Evolutionary conservation across 352 stramenopile genomes (phyloP).

Genomic region (Phytopythium sindhum): DNA sequence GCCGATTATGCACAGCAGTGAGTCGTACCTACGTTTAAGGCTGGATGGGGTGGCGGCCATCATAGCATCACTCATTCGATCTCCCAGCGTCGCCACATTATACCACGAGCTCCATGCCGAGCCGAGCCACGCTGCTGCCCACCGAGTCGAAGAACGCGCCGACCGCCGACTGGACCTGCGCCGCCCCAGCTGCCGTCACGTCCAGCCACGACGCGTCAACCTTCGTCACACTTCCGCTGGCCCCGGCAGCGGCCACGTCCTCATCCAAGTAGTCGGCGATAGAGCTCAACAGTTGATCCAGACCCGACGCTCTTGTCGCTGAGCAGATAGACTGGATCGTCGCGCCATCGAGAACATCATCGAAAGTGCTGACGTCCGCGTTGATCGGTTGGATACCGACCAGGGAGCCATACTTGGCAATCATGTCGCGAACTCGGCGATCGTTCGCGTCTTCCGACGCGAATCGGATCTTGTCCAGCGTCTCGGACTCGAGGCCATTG

Average conservation of each 20-base stretch:
- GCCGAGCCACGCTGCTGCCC: neutral
- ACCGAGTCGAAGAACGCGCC: constrained; percentile 1
- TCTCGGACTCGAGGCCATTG: constrained; percentile 6
- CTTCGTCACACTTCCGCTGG: constrained; percentile 1
- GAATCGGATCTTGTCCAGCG: constrained; percentile 24
- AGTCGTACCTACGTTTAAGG: neutral
- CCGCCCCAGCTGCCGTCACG: constrained; percentile 19
- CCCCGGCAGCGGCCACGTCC: constrained; percentile 8
- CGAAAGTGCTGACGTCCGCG: neutral
- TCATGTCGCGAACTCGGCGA: constrained; percentile 5
- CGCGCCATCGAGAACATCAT: neutral
- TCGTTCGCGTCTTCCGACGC: constrained; percentile 5
- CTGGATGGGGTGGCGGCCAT: neutral
- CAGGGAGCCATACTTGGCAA: constrained; percentile 18
- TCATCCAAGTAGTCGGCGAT: constrained; percentile 17
- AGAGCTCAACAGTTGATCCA: neutral
- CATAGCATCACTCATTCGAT: too few species aligned
- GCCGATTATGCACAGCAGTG: too few species aligned
- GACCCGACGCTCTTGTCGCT: neutral
- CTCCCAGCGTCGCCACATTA: too few species aligned
- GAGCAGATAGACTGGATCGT: neutral
- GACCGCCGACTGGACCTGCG: constrained; percentile 13
- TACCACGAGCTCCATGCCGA: constrained; percentile 2
- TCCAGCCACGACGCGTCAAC: constrained; percentile 36
- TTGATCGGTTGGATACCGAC: constrained; percentile 10